Evolutionary conservation across 495 filamentous ascomycete genomes (phyloP), one percentile per base, ranked within the genome.

Genomic region (Delitschia confertaspora): DNA sequence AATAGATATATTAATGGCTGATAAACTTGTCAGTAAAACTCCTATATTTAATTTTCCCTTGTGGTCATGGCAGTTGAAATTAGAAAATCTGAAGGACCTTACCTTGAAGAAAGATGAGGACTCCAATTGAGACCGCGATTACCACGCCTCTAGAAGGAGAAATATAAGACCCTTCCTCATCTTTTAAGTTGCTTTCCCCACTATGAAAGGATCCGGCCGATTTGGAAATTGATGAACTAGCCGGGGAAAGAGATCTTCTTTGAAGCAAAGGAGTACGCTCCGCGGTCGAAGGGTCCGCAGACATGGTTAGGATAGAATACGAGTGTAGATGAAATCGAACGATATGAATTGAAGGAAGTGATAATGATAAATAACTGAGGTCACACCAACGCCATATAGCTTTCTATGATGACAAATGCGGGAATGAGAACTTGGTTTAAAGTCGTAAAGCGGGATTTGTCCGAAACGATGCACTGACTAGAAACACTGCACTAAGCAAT

Each of bases 1-100:
- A 51, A 83, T 76, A 20, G 75, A 79, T 68, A 85, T 83, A 60
- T 89, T 88, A 49, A 71, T 73, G 2, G 64, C 53, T 57, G 20
- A 6, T 18, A 4, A 32, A 8, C 2, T 3, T 25, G 40, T 50
- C 10, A 50, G 47, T 25, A 29, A 24, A 13, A 21, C 8, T 13
- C 21, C 8, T 35, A 2, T 36, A 14, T 36, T 18, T 13, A 18
- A 31, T 6, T 14, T 31, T 11, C 16, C 6, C 6, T 14, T 31
- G 3, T 31, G 29, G 31, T 10, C 14, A 10, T 6, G n/a, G 11
- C 3, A 10, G 16, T 14, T 10, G 25, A 9, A 37, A 8, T 14
- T 42, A 20, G 16, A 22, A 31, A 6, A 22, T 7, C 5, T 1
- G 33, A 22, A 40, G 17, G 4, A 7, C n/a, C 14, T 13, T 56